phyloP scores from a whole-genome alignment of 495 filamentous ascomycete species.

The Sporormia fimetaria region DNA sequence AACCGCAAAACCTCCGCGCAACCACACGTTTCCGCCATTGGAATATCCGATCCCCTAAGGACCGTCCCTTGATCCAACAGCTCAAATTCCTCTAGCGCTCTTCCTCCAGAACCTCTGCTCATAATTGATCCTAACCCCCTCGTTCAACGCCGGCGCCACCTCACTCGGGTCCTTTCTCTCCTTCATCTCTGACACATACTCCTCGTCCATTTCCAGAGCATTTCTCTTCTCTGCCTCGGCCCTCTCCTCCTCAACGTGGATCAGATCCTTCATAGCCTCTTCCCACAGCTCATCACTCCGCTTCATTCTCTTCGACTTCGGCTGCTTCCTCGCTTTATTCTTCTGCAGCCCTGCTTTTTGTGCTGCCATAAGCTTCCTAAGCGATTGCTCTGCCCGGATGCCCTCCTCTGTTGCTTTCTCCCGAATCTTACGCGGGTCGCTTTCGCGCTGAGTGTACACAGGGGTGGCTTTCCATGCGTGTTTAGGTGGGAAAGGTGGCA shows the following conservation, averaged over 20 bases:
- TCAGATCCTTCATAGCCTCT: constrained; percentile 28
- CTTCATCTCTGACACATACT: too few relatives aligned
- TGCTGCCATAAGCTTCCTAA: constrained; percentile 51
- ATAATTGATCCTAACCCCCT: constrained; percentile 31
- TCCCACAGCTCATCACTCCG: constrained; percentile 24
- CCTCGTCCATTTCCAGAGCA: constrained; percentile 17
- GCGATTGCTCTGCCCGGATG: constrained; percentile 58
- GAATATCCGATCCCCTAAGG: background rate
- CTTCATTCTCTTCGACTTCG: constrained; percentile 6
- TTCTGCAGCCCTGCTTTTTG: constrained; percentile 30
- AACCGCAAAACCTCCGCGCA: background rate
- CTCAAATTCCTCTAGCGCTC: constrained; percentile 5
- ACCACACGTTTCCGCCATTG: background rate
- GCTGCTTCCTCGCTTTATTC: constrained; percentile 9
- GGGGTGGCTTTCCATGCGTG: constrained; percentile 63
- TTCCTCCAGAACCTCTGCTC: constrained; percentile 30
- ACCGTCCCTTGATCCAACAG: background rate
- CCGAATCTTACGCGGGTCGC: constrained; percentile 57
- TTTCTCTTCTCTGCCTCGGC: constrained; percentile 2
- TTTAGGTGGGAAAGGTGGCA: constrained; percentile 59
- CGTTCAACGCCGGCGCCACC: too few relatives aligned
- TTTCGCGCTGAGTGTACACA: constrained; percentile 53
- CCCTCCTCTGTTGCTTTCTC: constrained; percentile 65
- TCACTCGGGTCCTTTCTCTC: too few relatives aligned
- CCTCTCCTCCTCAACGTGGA: constrained; percentile 29